phyloP scores from a whole-genome alignment of 2,329 filamentous ascomycete genomes.

The Cytospora piceae region DNA sequence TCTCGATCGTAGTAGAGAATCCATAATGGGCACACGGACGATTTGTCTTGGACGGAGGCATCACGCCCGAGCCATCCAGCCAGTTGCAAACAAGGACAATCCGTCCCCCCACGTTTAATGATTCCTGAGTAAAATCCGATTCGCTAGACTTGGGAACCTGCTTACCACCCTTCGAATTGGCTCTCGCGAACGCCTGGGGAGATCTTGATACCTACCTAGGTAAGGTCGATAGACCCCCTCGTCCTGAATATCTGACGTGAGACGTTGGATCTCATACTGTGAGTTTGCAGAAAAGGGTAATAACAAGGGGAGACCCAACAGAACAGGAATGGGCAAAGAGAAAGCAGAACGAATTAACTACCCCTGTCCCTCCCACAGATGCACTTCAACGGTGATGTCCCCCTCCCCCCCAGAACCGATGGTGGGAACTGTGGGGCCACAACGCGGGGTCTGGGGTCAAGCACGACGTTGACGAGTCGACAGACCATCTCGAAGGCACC shows the following conservation, averaged over 20 bases:
- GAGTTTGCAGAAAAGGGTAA: background rate
- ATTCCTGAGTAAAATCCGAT: background rate
- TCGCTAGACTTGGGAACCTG: background rate
- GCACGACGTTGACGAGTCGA: background rate
- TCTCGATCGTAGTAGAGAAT: background rate
- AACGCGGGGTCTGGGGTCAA: slow-evolving; percentile 20
- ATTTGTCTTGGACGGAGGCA: background rate
- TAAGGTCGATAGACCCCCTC: background rate
- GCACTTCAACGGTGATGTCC: too few species aligned
- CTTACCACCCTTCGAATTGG: background rate
- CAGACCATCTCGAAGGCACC: background rate
- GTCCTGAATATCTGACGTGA: background rate
- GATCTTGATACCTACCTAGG: too few species aligned
- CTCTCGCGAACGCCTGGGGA: background rate
- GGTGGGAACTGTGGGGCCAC: slow-evolving; percentile 9
- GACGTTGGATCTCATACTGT: background rate
- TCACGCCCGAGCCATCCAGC: background rate
- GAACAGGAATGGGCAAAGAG: background rate
- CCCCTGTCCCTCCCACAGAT: background rate
- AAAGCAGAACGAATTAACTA: background rate
- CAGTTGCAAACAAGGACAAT: background rate
- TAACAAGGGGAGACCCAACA: background rate
- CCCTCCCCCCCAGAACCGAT: background rate
- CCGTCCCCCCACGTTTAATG: background rate
- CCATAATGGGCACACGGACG: background rate